Conservation (phyloP, 352 stramenopile species). For the Plasmopara halstedii region DNA sequence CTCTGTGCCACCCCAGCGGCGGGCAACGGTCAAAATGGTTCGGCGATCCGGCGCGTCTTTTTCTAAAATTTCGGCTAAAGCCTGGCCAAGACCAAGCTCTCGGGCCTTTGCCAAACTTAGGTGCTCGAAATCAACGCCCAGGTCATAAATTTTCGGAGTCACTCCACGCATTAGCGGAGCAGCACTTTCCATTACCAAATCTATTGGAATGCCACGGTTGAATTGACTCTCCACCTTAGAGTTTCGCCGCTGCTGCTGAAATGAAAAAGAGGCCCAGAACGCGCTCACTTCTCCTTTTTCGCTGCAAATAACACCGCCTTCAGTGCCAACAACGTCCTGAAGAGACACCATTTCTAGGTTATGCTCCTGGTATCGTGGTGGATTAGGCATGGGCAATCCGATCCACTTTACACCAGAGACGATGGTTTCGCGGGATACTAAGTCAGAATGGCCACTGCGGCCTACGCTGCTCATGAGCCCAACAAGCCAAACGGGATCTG, state of each 20-base stretch:
- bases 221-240: slow-evolving; percentile 83
- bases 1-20: slow-evolving; percentile 69
- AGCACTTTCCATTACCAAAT: slow-evolving; percentile 85
- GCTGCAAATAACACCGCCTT: slow-evolving; percentile 77
- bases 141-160: slow-evolving; percentile 67
- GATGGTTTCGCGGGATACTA: slow-evolving; percentile 81
- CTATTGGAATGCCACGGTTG: slow-evolving; percentile 79
- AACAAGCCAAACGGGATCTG: slow-evolving; percentile 79
- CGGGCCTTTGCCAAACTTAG: slow-evolving; percentile 85
- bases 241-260: slow-evolving; percentile 63
- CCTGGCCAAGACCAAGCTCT: slow-evolving; percentile 78
- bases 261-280: slow-evolving; percentile 86
- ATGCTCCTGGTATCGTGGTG: slow-evolving; percentile 80
- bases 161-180: slow-evolving; percentile 58
- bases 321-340: slow-evolving; percentile 74
- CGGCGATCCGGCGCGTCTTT: slow-evolving; percentile 55
- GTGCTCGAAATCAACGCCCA: slow-evolving; percentile 83
- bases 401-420: slow-evolving; percentile 85
- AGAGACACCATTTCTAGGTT: slow-evolving; percentile 84
- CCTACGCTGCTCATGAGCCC: slow-evolving; percentile 78
- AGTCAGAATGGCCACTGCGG: slow-evolving; percentile 67
- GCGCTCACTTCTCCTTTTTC: slow-evolving; percentile 60
- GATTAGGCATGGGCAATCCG: slow-evolving; percentile 67
- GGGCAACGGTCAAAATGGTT: slow-evolving; percentile 74
- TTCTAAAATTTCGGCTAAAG: slow-evolving; percentile 69